Percentiles rank a stretch among this genome's conserved stretches.
phyloP scores from a whole-genome alignment of 148 eudicot species.

The Limonium bicolor region DNA sequence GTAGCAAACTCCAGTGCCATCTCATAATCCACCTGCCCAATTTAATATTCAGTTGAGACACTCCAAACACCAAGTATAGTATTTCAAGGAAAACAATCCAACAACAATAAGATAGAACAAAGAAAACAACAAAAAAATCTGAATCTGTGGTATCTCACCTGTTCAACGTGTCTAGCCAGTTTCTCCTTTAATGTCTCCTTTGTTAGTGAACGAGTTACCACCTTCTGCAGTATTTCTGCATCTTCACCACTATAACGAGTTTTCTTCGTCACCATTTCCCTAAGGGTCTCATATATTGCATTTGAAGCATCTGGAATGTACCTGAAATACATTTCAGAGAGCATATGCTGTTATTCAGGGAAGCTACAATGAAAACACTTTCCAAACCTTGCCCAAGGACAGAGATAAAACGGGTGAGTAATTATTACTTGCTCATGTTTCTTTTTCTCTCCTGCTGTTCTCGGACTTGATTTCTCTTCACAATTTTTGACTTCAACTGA shows the following conservation, averaged over 20 bases:
- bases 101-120: slow-evolving; percentile 5
- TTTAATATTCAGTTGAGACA: too few species aligned
- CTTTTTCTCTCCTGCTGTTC: slow-evolving; percentile 98
- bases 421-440: slow-evolving; percentile 74
- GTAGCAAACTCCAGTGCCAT: slow-evolving; percentile 97
- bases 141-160: slow-evolving; percentile 39
- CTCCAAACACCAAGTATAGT: too few species aligned
- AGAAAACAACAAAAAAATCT: not conserved
- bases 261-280: slow-evolving; percentile 62
- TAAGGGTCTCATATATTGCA: slow-evolving; percentile 65
- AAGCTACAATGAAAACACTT: not conserved
- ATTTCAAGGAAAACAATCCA: not conserved
- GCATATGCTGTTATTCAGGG: not conserved
- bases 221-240: slow-evolving; percentile 66
- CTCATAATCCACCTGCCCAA: slow-evolving; percentile 84
- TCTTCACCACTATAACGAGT: slow-evolving; percentile 41
- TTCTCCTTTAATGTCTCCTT: slow-evolving; percentile 51
- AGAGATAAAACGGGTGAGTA: not conserved
- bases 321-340: slow-evolving; percentile 26
- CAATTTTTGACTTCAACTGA: slow-evolving; percentile 88
- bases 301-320: slow-evolving; percentile 75
- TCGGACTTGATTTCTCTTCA: slow-evolving; percentile 85
- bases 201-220: slow-evolving; percentile 39
- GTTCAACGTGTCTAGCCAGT: slow-evolving; percentile 92
- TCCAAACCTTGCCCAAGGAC: not conserved